Percentiles rank a stretch among this genome's conserved stretches.
Evolutionary conservation across 305 asterid species (phyloP).

Genomic region (Solanum hybrid): DNA sequence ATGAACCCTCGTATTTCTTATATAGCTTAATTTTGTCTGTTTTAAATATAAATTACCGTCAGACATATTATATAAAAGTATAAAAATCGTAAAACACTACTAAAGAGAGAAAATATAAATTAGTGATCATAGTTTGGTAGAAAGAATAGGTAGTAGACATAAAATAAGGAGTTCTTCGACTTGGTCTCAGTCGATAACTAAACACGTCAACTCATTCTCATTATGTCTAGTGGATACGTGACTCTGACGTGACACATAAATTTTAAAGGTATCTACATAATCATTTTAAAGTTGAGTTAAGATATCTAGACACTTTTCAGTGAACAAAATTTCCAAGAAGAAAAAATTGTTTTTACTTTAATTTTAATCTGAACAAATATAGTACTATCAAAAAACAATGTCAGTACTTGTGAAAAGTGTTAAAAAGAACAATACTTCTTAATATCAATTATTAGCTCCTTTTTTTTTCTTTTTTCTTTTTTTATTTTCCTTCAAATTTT

Average conservation of each 20-base stretch:
- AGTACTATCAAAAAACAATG: neutral
- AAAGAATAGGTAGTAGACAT: neutral
- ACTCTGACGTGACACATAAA: no score
- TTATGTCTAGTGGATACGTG: accelerated
- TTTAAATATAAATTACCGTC: no score
- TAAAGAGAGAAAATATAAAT: no score
- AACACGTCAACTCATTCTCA: accelerated
- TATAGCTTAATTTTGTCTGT: neutral
- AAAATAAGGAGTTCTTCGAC: neutral
- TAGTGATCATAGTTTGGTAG: neutral
- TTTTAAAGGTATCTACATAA: accelerated
- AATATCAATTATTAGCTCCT: neutral
- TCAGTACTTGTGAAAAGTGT: neutral
- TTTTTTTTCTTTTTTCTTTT: neutral
- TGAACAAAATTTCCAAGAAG: neutral
- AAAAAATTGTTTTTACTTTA: neutral
- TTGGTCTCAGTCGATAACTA: neutral
- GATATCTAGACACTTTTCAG: no score
- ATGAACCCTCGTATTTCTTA: neutral
- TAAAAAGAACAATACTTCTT: neutral
- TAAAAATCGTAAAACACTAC: neutral
- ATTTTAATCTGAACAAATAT: neutral
- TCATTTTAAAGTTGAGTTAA: neutral
- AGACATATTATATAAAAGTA: no score
- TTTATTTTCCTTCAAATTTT: neutral